Conservation (phyloP, 2,329 filamentous ascomycete genomes). For the Fusarium hostae region DNA sequence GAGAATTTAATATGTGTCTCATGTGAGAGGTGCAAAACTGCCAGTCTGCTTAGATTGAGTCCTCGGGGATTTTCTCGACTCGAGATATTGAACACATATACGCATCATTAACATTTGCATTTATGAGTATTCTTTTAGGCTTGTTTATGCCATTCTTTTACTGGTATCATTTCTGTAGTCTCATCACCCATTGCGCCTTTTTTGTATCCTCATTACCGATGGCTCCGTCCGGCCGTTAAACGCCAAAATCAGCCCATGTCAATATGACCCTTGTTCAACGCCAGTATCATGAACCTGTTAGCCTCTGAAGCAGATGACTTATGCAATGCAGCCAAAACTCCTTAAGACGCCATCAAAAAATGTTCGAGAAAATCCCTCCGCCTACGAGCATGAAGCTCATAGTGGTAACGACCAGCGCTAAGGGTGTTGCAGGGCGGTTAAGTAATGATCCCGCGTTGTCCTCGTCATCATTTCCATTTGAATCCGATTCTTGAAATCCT, state of each 20-base stretch:
- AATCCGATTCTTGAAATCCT: slow-evolving; percentile 45
- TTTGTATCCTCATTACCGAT: slow-evolving; percentile 28
- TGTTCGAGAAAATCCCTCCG: slow-evolving; percentile 30
- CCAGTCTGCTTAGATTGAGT: background rate
- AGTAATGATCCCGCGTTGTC: slow-evolving; percentile 31
- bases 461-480: slow-evolving; percentile 6
- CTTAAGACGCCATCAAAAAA: slow-evolving; percentile 11
- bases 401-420: slow-evolving; percentile 33
- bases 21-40: background rate
- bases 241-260: slow-evolving; percentile 37
- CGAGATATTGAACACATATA: background rate
- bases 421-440: slow-evolving; percentile 19
- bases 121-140: background rate
- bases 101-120: background rate
- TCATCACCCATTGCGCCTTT: slow-evolving; percentile 29
- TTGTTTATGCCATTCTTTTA: slow-evolving; percentile 12
- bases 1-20: background rate
- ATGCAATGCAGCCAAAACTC: slow-evolving; percentile 11
- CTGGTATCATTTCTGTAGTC: slow-evolving; percentile 33
- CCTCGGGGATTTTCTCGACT: background rate
- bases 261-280: slow-evolving; percentile 30
- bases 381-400: slow-evolving; percentile 41
- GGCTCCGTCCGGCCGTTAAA: slow-evolving; percentile 26
- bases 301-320: slow-evolving; percentile 4
- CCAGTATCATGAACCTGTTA: slow-evolving; percentile 29